Evolutionary conservation across 192 early-diverging fungal species (phyloP), one percentile per base, ranked within the genome.

Genomic region (Backusella parvicylindrica): DNA sequence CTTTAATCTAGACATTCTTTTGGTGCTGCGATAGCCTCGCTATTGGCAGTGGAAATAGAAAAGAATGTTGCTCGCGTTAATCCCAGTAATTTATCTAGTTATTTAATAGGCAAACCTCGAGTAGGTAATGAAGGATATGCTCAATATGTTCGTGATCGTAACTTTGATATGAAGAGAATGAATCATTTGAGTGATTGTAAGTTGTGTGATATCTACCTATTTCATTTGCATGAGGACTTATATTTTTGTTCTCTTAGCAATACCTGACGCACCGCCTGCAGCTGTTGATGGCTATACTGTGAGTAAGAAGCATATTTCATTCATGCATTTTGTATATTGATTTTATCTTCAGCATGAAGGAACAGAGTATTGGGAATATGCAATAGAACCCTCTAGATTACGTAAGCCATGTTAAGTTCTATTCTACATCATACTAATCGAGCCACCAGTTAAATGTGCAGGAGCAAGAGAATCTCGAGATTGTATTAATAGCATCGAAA

Each of bases 311-410:
- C 8, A 6, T 64, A 64, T 31, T 64, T 64, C 11, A 60, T 2
- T 28, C 26, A 26, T 60, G 21, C 8, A 28, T 28, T 21, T 64
- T 4, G 2, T 12, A 28, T 28, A 21, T 60, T 23, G 23, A 18
- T 13, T 13, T 1, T 6, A 13, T 53, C 16, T 66, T n/a, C n/a
- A 66, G 64, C 64, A 66, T 21, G 64, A 66, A 66, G 64, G 64
- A 66, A 66, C 28, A 33, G 64, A 66, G 26, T 66, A 66, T 35
- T 66, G 64, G 64, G 53, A 60, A 60, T 60, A 60, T 28, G 53
- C 53, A 11, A 60, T 60, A 9, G 53, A 60, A 6, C 53, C 53
- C 2, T 60, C 53, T n/a, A 66, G 64, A 66, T 35, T 31, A 33
- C 31, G 28, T 31, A 35, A 33, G 64, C 1, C 15, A 21, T 18